A percentile compares a stretch with the other conserved stretches of the same genome.
Evolutionary conservation across 2,329 filamentous ascomycete genomes (phyloP).

Genomic region (Epichloe amarillans): DNA sequence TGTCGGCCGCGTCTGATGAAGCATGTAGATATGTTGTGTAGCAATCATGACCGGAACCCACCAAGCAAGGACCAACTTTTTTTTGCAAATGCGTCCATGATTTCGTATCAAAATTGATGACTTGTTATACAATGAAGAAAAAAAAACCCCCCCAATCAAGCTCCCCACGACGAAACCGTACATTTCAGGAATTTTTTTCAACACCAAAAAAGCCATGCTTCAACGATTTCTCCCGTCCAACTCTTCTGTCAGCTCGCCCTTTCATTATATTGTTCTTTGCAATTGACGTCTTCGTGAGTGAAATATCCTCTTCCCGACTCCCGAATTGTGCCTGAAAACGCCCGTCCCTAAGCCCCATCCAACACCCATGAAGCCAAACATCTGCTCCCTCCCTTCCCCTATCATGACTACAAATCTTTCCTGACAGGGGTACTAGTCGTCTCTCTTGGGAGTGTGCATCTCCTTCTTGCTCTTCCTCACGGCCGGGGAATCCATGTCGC

Average conservation of each 20-base stretch:
- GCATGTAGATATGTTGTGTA: background rate
- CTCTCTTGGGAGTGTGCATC: constrained; percentile 8
- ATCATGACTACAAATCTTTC: too few species aligned
- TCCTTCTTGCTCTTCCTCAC: constrained; percentile 25
- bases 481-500: constrained; percentile 28
- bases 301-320: too few species aligned
- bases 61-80: background rate
- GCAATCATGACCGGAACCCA: background rate
- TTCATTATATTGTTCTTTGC: too few species aligned
- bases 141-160: background rate
- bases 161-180: too few species aligned
- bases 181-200: too few species aligned
- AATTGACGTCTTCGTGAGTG: too few species aligned
- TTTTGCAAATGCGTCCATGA: background rate
- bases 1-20: background rate
- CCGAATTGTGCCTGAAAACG: background rate
- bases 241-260: too few species aligned
- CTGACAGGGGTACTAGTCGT: background rate
- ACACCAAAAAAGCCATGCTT: too few species aligned
- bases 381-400: too few species aligned
- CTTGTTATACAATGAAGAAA: background rate
- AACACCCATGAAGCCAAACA: too few species aligned
- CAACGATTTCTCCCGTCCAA: too few species aligned
- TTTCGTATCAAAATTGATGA: background rate
- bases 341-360: background rate